Conservation (phyloP, 2,329 filamentous ascomycete species). For the Penicillium thymicola region DNA sequence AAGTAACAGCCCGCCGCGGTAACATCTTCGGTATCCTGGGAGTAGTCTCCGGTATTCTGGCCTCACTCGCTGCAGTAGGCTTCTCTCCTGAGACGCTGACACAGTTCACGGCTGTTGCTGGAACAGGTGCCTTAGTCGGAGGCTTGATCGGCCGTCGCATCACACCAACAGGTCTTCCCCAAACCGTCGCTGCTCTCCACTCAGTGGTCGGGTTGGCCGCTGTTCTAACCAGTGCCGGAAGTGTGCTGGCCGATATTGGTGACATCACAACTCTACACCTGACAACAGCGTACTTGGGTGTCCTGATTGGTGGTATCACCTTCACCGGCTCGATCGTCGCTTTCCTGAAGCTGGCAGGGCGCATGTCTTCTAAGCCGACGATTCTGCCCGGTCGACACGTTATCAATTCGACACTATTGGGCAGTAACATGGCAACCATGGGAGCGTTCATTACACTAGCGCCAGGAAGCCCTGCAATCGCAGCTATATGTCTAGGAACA, state of each 20-base stretch:
- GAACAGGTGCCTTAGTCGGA: slow-evolving; percentile 65
- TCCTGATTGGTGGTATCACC: slow-evolving; percentile 81
- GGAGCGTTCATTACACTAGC: slow-evolving; percentile 78
- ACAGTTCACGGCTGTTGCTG: slow-evolving; percentile 75
- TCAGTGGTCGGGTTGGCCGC: slow-evolving; percentile 87
- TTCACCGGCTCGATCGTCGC: slow-evolving; percentile 90
- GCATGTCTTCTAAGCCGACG: slow-evolving; percentile 74
- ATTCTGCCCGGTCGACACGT: slow-evolving; percentile 70
- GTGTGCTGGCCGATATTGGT: slow-evolving; percentile 70
- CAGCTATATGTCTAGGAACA: slow-evolving; percentile 71
- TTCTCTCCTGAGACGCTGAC: slow-evolving; percentile 74
- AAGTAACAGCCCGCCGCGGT: slow-evolving; percentile 76
- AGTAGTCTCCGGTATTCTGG: slow-evolving; percentile 76
- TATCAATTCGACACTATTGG: slow-evolving; percentile 71
- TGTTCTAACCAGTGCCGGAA: slow-evolving; percentile 83
- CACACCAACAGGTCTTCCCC: slow-evolving; percentile 81
- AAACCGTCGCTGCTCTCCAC: slow-evolving; percentile 84
- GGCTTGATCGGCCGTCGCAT: slow-evolving; percentile 80
- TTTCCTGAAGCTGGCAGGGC: slow-evolving; percentile 80
- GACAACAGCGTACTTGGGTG: slow-evolving; percentile 80
- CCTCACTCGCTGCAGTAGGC: slow-evolving; percentile 75
- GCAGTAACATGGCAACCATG: slow-evolving; percentile 77
- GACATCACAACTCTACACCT: slow-evolving; percentile 75
- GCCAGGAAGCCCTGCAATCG: slow-evolving; percentile 73
- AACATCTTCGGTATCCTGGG: slow-evolving; percentile 85